These are phyloP conservation scores for Plasmodiophora brassicae DNA, from an alignment of 208 protist genomes.

Conservation along the genomic window DNA sequence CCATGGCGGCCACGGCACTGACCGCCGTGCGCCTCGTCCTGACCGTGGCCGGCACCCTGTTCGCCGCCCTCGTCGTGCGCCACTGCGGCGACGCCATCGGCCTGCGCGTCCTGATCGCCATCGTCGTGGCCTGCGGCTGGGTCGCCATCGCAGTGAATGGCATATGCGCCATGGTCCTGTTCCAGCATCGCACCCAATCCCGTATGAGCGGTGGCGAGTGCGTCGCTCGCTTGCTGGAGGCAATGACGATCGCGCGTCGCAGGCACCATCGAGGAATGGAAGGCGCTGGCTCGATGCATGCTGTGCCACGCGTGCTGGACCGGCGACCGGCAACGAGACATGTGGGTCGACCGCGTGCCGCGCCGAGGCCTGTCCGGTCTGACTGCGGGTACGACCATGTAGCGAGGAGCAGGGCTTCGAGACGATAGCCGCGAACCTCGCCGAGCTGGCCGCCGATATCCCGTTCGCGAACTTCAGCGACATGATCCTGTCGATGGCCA, in stretches of 20 bases:
- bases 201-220: too few species aligned
- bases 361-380: background rate
- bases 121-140: background rate
- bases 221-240: background rate
- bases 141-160: background rate
- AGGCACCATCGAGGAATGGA: background rate
- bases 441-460: background rate
- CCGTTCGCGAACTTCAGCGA: background rate
- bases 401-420: background rate
- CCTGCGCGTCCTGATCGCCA: background rate
- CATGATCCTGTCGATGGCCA: background rate
- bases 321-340: background rate
- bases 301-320: background rate
- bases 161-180: background rate
- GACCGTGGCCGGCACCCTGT: background rate
- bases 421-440: background rate
- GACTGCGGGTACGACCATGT: background rate
- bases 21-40: background rate
- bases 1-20: background rate
- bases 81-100: background rate
- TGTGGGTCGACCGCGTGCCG: background rate
- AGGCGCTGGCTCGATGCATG: background rate
- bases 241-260: background rate
- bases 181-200: background rate
- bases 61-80: background rate